Evolutionary conservation across 768 basidiomycete species (phyloP), one percentile per base, ranked within the genome.

Genomic region (Tricholoma hemisulphureum): DNA sequence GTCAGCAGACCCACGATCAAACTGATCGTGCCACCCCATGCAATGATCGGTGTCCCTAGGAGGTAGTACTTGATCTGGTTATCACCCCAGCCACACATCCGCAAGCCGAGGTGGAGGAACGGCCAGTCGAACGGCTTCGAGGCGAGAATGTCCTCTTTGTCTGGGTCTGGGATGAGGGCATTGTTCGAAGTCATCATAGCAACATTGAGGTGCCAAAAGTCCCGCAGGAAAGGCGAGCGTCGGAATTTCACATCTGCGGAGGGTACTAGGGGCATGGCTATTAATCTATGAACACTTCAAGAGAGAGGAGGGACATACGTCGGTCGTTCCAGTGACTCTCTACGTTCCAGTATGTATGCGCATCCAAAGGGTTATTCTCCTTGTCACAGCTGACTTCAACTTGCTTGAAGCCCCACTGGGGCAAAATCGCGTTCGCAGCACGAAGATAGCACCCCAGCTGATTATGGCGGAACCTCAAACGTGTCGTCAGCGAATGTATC

Each of bases 111-210:
- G 46, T 85, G 85, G 37, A 98, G 77, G 76, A 91, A 87, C 0
- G 96, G 96, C 96, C 97, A 99, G 66, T 98, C 95, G 35, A 83
- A 82, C 0, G 96, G 95, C 64, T 83, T 85, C 31, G 94, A 96
- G 0, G 96, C 97, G 52, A 99, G 85, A 68, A 98, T 93, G 70
- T 99, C 97, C 65, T 96, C 93, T 75, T 98, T 98, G 79, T 99
- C 97, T 0, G 96, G 94, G 67, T 99, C 95, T 1, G 97, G 97
- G 37, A 98, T 72, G 55, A 99, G 87, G 0, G 97, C 96, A 68
- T 99, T 99, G 77, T 99, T 99, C 4, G 97, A 98, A 0, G 96
- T 97, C 93, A 95, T 95, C 97, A 99, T 99, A 7, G 95, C 97
- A 23, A 99, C 93, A 67, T 99, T 99, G 56, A 99, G 84, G 70